Evolutionary conservation across 2,329 filamentous ascomycete genomes (phyloP), one percentile per base, ranked within the genome.

Genomic region (Fusarium cyanostomum): DNA sequence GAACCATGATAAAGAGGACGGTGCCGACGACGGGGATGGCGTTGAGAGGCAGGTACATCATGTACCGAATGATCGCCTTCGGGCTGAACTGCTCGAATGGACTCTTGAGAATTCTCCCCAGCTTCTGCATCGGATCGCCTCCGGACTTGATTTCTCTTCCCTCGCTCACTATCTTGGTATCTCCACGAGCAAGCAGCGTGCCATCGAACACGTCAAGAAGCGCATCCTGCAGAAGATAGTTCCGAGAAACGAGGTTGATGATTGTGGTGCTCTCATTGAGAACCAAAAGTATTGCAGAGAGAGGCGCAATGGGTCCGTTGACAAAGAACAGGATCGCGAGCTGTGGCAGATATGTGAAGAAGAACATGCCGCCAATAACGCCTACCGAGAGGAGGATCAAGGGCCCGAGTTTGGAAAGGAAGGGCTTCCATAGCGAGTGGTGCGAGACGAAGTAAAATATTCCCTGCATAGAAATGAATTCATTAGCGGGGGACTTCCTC

Each of bases 1-100:
- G 92, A 13, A 96, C 74, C 26, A 90, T 74, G 30, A 97, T 84
- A 75, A 96, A 98, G 5, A 93, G 79, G 8, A 88, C 80, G 0
- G 94, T 97, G 7, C 94, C 94, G 15, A 97, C 86, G 1, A 97
- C 84, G 0, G 94, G 94, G 49, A 98, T 93, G 73, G 97, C 93
- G 79, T 97, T 98, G 59, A 98, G 83, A 10, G 94, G 94, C 37
- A 97, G 82, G 74, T 96, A 95, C 79, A 97, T 86, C 63, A 96
- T 73, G 71, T 94, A 94, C 59, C 92, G 83, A 34, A 97, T 79
- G 39, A 97, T 77, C 8, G 89, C 87, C 69, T 81, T 86, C 26
- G 82, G 81, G 26, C 82, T 83, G 67, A 86, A 86, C 61, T 80
- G 81, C 18, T 81, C 77, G 65, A 89, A 86, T 0, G 86, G 85